Base-by-base conservation (phyloP, 2,329 filamentous ascomycete species). In the Phialocephala sp. region DNA sequence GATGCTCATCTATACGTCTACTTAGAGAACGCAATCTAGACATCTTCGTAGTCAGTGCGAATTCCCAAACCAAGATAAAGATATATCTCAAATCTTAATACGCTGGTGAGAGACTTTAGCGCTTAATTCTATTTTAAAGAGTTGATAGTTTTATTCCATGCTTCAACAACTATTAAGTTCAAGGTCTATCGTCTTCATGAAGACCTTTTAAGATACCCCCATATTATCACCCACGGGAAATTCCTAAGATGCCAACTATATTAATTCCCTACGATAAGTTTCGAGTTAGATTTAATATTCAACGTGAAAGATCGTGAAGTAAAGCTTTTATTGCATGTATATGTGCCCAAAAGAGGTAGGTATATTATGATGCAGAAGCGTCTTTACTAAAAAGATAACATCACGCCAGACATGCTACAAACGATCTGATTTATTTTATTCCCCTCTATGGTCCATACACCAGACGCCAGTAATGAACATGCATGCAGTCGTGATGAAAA, bases 401-500 rank as follows among this genome's bases (percentile, higher is more conserved):
- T 59, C 59, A 54, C 45, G 59, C 39, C 55, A 54, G 37, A 20
- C 52, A 45, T 60, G 39, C 56, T 60, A 60, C 43, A 47, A 50
- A 35, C 47, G 50, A 54, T 32, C 27, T 54, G 50, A 35, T 11
- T 14, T 54, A 27, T 54, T 54, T 27, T 35, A 54, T 6, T 8
- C 4, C 50, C 50, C 50, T 54, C 6, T 54, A 9, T 54, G 12
- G 22, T 54, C 50, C 50, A 54, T 54, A 54, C 50, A 54, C 50
- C 50, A 54, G 18, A 54, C 50, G 22, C 50, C 50, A 54, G 12
- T 32, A 35, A 35, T 35, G 27, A 54, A 35, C 24, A 54, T 54
- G 50, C 50, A 54, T 54, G 12, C 37, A 35, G 41, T 56, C 43
- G 50, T 52, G 22, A 62, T 14, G 24, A 35, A 54, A 54, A 8